These are phyloP conservation scores for Lasiosphaeria hispida DNA, from an alignment of 495 filamentous ascomycete species.

Conservation along the genomic window DNA sequence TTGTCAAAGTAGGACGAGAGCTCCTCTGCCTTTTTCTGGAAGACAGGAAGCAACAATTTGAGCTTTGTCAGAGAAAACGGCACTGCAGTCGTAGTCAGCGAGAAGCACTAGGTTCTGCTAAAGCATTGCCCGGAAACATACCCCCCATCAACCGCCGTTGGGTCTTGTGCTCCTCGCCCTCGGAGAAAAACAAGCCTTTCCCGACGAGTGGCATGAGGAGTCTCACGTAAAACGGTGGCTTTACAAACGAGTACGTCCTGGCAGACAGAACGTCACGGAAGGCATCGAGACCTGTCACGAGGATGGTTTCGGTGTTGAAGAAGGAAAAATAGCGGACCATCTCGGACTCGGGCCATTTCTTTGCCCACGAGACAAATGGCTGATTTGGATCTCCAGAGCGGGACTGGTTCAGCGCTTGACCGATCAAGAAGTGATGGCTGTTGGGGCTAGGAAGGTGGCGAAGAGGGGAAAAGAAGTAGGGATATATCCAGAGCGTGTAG, in stretches of 20 bases:
- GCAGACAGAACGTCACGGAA: constrained; percentile 35
- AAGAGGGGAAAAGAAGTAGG: constrained; percentile 29
- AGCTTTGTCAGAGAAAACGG: constrained; percentile 21
- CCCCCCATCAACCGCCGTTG: constrained; percentile 26
- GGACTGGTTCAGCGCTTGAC: neutral
- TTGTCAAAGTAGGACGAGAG: constrained; percentile 14
- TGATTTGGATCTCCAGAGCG: neutral
- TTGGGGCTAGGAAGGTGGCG: constrained; percentile 30
- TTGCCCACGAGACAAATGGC: constrained; percentile 25
- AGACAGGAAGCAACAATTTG: constrained; percentile 20
- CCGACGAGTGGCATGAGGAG: constrained; percentile 28
- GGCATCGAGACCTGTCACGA: constrained; percentile 33
- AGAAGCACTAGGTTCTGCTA: too few relatives aligned
- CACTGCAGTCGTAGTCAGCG: neutral
- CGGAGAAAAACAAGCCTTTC: constrained; percentile 31
- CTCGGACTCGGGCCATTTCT: constrained; percentile 31
- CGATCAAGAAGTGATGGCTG: constrained; percentile 1
- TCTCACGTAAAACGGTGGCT: constrained; percentile 27
- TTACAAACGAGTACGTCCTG: constrained; percentile 33
- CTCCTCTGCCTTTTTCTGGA: constrained; percentile 18
- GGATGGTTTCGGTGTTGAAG: constrained; percentile 29
- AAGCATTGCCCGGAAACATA: too few relatives aligned
- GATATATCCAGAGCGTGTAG: constrained; percentile 27
- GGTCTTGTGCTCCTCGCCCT: constrained; percentile 29
- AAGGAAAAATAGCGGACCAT: constrained; percentile 36